Evolutionary conservation across 768 basidiomycete genomes (phyloP).

Genomic region (Suillus fuscotomentosus): DNA sequence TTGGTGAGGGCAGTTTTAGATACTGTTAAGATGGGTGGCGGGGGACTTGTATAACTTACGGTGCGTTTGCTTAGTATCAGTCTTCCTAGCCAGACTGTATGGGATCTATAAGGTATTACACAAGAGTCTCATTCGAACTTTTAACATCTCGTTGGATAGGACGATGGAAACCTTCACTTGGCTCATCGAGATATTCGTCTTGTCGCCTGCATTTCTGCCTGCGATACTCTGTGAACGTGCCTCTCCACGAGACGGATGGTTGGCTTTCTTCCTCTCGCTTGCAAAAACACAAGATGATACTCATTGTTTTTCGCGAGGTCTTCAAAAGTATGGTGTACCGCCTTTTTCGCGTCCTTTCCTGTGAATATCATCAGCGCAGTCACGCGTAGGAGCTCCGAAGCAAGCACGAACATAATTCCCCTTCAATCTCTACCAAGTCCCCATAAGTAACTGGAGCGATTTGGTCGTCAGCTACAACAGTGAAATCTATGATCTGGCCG

Average conservation of each 20-base stretch:
- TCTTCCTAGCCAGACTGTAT: background rate
- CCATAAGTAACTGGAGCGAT: background rate
- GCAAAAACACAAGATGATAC: background rate
- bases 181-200: background rate
- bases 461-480: conserved; percentile 4
- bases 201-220: conserved; percentile 4
- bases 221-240: conserved; percentile 9
- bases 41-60: conserved; percentile 58
- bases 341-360: background rate
- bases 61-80: background rate
- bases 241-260: conserved; percentile 2
- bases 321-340: background rate
- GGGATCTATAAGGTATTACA: too few species aligned
- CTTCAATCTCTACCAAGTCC: conserved; percentile 4
- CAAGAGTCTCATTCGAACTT: too few species aligned
- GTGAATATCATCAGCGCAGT: background rate
- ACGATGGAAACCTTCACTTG: conserved; percentile 10
- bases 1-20: conserved; percentile 54
- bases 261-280: background rate
- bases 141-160: background rate
- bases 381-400: background rate
- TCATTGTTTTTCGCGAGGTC: background rate
- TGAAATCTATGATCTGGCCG: conserved; percentile 6
- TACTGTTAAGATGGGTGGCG: conserved; percentile 74
- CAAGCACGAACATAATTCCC: background rate